Evolutionary conservation across 805 yeast species (phyloP).

Genomic region (Cyberlindnera xylosilytica): DNA sequence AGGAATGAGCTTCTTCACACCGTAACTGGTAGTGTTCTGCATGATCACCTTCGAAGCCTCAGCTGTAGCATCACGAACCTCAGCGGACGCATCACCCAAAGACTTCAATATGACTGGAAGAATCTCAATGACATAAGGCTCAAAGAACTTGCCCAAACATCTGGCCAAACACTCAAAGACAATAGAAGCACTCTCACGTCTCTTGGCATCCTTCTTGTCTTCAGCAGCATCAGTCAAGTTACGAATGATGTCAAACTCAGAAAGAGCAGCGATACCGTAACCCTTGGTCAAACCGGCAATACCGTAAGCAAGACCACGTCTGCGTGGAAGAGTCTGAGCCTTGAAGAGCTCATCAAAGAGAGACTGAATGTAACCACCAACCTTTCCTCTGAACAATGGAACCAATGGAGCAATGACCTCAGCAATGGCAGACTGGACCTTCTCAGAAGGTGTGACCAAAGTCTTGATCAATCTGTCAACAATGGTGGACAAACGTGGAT

Average conservation of each 20-base stretch:
- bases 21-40: conserved; percentile 88
- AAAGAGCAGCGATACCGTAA: conserved; percentile 73
- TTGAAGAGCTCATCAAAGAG: conserved; percentile 60
- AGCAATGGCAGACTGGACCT: conserved; percentile 84
- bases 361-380: conserved; percentile 52
- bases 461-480: conserved; percentile 70
- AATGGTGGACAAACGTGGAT: conserved; percentile 61
- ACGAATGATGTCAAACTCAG: conserved; percentile 75
- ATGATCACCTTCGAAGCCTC: conserved; percentile 83
- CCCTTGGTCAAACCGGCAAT: conserved; percentile 93
- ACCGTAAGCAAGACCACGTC: conserved; percentile 96
- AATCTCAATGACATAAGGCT: conserved; percentile 90
- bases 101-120: conserved; percentile 77
- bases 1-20: conserved; percentile 89
- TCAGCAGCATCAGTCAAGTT: conserved; percentile 79
- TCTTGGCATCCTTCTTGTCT: conserved; percentile 69
- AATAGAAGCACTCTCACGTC: conserved; percentile 85
- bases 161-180: conserved; percentile 83
- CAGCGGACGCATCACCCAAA: conserved; percentile 80
- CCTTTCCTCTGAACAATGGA: conserved; percentile 45
- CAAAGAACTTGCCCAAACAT: conserved; percentile 73
- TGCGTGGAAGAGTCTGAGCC: conserved; percentile 41
- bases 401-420: conserved; percentile 85
- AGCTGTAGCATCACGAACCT: conserved; percentile 87
- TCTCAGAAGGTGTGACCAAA: conserved; percentile 82